phyloP scores from a whole-genome alignment of 1,284 basidiomycete genomes.

The Megacollybia platyphylla region DNA sequence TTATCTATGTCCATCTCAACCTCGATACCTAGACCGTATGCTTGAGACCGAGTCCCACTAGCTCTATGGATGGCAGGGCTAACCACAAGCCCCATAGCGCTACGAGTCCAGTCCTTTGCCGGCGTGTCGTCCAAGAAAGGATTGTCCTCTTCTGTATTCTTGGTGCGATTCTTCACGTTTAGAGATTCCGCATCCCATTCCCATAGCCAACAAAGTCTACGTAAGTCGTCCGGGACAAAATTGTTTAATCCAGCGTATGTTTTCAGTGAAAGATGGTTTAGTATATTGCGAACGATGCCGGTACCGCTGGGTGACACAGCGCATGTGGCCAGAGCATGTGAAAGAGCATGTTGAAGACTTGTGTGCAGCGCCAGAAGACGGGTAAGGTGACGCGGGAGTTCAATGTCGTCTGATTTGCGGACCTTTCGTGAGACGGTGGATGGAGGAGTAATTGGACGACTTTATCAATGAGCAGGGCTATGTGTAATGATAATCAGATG shows the following conservation, averaged over 20 bases:
- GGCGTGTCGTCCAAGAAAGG: constrained; percentile 45
- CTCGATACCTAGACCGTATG: constrained; percentile 74
- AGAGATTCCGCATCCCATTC: constrained; percentile 53
- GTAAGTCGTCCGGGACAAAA: constrained; percentile 54
- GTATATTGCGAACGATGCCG: constrained; percentile 62
- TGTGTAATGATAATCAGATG: constrained; percentile 7
- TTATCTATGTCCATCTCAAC: constrained; percentile 75
- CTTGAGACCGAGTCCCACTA: constrained; percentile 56
- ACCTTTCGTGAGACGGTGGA: constrained; percentile 25
- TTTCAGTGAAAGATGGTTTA: constrained; percentile 58
- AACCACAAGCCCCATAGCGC: constrained; percentile 64
- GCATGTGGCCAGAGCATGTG: constrained; percentile 70
- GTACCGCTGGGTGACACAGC: constrained; percentile 68
- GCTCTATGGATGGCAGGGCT: constrained; percentile 57
- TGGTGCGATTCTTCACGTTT: not conserved
- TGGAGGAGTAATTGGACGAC: constrained; percentile 48
- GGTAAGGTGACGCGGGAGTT: constrained; percentile 45
- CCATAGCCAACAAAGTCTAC: constrained; percentile 76
- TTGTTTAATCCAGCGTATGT: constrained; percentile 56
- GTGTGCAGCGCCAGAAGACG: constrained; percentile 52
- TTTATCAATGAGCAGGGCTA: constrained; percentile 11
- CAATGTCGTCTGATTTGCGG: constrained; percentile 10
- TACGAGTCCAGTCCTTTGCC: constrained; percentile 59
- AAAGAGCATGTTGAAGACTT: constrained; percentile 64
- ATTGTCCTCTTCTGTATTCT: constrained; percentile 39